A percentile compares a stretch with the other conserved stretches of the same genome.
phyloP scores from a whole-genome alignment of 129 eudicot genomes.

The Smallanthus sonchifolius region DNA sequence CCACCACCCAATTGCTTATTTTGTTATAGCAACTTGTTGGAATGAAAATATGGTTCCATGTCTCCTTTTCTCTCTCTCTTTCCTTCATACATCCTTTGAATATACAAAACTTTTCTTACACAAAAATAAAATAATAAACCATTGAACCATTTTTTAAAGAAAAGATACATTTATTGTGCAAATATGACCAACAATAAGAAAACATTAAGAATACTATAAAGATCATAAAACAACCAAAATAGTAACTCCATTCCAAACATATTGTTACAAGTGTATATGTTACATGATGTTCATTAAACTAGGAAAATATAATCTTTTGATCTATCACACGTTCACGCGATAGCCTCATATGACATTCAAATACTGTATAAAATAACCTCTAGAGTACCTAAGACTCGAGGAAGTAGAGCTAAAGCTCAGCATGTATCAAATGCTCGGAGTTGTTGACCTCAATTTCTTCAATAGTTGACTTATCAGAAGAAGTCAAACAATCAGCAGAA shows the following conservation, averaged over 20 bases:
- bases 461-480: conserved; percentile 46
- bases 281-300: conserved; percentile 28
- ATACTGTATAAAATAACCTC: conserved; percentile 29
- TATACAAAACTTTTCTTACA: no score
- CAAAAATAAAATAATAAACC: no score
- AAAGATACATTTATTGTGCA: no score
- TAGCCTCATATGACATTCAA: conserved; percentile 13
- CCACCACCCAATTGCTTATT: no score
- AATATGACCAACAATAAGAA: no score
- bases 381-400: conserved; percentile 35
- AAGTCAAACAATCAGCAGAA: conserved; percentile 73
- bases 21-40: no score
- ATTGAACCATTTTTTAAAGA: no score
- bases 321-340: background rate
- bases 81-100: no score
- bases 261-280: conserved; percentile 15
- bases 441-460: conserved; percentile 24
- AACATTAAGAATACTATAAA: no score
- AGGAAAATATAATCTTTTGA: background rate
- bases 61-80: no score
- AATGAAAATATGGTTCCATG: no score
- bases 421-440: conserved; percentile 44
- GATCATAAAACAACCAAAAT: background rate
- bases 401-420: conserved; percentile 57
- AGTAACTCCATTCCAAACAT: background rate